Evolutionary conservation across 805 yeast species (phyloP).

Genomic region (Yarrowia sp.): DNA sequence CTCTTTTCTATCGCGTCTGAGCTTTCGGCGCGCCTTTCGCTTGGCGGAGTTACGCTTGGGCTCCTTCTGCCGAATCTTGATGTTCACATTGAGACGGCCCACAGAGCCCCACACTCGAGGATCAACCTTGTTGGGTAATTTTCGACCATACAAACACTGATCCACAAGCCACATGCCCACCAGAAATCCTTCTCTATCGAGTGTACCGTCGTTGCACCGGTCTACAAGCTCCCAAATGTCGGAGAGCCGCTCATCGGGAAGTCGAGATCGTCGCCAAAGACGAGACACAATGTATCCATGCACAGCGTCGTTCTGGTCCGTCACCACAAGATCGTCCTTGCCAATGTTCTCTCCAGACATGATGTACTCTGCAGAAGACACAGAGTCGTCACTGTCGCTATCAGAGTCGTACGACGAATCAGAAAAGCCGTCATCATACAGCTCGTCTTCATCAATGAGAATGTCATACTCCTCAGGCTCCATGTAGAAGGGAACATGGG

Average conservation of each 20-base stretch:
- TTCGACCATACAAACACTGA: conserved; percentile 91
- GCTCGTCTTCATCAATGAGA: conserved; percentile 30
- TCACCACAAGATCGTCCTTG: conserved; percentile 36
- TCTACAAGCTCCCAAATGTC: conserved; percentile 70
- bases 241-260: conserved; percentile 59
- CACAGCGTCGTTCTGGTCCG: conserved; percentile 41
- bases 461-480: conserved; percentile 18
- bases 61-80: conserved; percentile 36
- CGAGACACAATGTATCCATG: conserved; percentile 68
- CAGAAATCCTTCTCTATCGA: conserved; percentile 76
- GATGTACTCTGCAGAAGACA: conserved; percentile 28
- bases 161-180: conserved; percentile 99
- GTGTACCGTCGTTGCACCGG: conserved; percentile 57
- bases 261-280: conserved; percentile 75
- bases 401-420: conserved; percentile 31
- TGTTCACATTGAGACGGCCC: conserved; percentile 43
- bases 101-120: conserved; percentile 80
- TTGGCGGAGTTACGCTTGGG: conserved; percentile 29
- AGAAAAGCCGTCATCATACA: conserved; percentile 30
- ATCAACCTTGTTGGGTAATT: conserved; percentile 69
- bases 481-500: conserved; percentile 31
- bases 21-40: conserved; percentile 7
- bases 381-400: conserved; percentile 32
- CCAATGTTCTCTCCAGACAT: conserved; percentile 17
- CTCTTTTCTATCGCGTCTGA: conserved; percentile 12